These are phyloP conservation scores for Nicotiana benthamiana DNA, from an alignment of 257 asterid species.

Conservation along the genomic window DNA sequence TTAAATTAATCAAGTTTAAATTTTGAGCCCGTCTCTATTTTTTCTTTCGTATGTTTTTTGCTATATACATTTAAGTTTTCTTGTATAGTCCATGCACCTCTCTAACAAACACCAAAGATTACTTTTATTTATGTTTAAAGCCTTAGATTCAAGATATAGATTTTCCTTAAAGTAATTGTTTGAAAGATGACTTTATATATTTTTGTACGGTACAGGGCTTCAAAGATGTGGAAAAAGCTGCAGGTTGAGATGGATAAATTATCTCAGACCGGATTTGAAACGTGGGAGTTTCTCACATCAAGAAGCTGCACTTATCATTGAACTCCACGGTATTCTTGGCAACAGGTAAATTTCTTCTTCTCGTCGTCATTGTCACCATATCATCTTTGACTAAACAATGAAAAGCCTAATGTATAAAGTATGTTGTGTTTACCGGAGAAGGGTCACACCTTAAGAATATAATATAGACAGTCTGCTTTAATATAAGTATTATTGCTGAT, in stretches of 20 bases:
- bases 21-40: neutral
- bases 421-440: too few species aligned
- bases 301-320: conserved; percentile 55
- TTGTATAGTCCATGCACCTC: too few species aligned
- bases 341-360: conserved; percentile 36
- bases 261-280: conserved; percentile 78
- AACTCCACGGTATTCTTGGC: conserved; percentile 61
- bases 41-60: too few species aligned
- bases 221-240: conserved; percentile 88
- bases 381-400: neutral
- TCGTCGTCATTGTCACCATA: neutral
- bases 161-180: too few species aligned
- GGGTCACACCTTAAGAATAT: rapidly evolving
- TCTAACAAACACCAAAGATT: neutral
- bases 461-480: too few species aligned
- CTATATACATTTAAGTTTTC: too few species aligned
- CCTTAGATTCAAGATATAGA: too few species aligned
- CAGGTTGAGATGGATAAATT: conserved; percentile 78
- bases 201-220: conserved; percentile 33
- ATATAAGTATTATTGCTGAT: too few species aligned
- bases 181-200: neutral
- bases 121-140: too few species aligned
- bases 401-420: too few species aligned
- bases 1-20: too few species aligned
- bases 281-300: conserved; percentile 54